phyloP scores from a whole-genome alignment of 139 green algal genomes.

The Chlorella ohadii region DNA sequence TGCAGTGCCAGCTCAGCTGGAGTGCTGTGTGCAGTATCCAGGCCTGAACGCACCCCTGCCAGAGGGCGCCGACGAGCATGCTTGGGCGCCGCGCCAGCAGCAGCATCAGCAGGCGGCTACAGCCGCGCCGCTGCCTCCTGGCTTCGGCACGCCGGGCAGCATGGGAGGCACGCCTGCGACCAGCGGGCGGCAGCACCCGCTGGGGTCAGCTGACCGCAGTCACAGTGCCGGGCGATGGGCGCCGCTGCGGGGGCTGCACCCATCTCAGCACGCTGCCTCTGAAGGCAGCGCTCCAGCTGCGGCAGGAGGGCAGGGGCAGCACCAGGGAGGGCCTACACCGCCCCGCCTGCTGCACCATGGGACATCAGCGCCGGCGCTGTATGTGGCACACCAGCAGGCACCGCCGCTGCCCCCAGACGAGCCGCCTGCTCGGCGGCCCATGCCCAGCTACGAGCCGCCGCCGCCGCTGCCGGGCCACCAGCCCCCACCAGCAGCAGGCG shows the following conservation, averaged over 20 bases:
- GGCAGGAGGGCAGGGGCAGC: not conserved
- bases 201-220: not conserved
- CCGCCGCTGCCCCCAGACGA: too few species aligned
- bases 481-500: not conserved
- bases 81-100: constrained; percentile 8
- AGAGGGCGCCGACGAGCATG: constrained; percentile 5
- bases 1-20: not conserved
- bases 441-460: too few species aligned
- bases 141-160: not conserved
- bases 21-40: constrained; percentile 23
- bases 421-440: too few species aligned
- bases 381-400: too few species aligned
- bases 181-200: not conserved
- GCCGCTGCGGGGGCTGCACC: constrained; percentile 5
- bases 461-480: too few species aligned
- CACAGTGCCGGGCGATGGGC: not conserved
- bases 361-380: too few species aligned
- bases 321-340: not conserved
- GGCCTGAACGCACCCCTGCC: constrained; percentile 48
- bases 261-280: not conserved
- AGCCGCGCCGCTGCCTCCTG: not conserved
- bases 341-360: too few species aligned
- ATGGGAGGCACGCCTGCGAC: not conserved
- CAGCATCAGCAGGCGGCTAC: not conserved
- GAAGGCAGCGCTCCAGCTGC: not conserved